Conservation (phyloP, 345 rosid genomes). For the Zanthoxylum bungeanum region DNA sequence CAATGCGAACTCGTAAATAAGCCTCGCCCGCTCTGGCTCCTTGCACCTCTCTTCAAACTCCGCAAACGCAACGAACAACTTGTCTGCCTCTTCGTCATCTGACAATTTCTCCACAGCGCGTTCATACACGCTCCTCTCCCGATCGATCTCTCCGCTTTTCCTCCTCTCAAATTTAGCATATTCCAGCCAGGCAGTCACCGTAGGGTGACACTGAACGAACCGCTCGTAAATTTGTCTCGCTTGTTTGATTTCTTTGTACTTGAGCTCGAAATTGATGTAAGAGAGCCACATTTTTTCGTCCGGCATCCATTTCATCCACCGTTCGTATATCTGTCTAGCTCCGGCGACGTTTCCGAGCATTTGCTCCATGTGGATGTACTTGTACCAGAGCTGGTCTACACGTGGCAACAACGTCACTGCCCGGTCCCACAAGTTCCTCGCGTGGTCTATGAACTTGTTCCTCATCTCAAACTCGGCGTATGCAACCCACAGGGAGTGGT, state of each 20-base stretch:
- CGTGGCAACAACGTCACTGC: conserved; percentile 68
- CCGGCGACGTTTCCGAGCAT: conserved; percentile 75
- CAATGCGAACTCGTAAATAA: conserved; percentile 74
- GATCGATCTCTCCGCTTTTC: conserved; percentile 61
- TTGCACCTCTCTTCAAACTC: conserved; percentile 87
- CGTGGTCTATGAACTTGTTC: conserved; percentile 72
- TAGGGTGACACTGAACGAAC: conserved; percentile 69
- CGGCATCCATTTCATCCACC: conserved; percentile 85
- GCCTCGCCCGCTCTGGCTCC: conserved; percentile 70
- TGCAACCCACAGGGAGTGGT: conserved; percentile 75
- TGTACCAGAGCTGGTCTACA: conserved; percentile 86
- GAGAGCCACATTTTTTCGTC: conserved; percentile 83
- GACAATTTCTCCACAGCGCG: conserved; percentile 64
- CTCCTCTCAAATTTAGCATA: conserved; percentile 85
- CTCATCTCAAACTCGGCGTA: conserved; percentile 88
- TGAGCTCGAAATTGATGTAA: conserved; percentile 66
- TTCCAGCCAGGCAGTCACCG: conserved; percentile 58
- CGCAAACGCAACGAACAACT: conserved; percentile 70
- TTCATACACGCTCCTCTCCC: conserved; percentile 65
- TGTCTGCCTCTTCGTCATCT: conserved; percentile 78
- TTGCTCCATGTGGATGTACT: conserved; percentile 89
- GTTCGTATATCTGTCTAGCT: conserved; percentile 67
- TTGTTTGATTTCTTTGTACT: conserved; percentile 62
- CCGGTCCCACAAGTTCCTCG: conserved; percentile 79
- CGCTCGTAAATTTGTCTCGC: conserved; percentile 65